Evolutionary conservation across 2,329 filamentous ascomycete species (phyloP), one percentile per base, ranked within the genome.

Genomic region (Cytospora chrysosperma): DNA sequence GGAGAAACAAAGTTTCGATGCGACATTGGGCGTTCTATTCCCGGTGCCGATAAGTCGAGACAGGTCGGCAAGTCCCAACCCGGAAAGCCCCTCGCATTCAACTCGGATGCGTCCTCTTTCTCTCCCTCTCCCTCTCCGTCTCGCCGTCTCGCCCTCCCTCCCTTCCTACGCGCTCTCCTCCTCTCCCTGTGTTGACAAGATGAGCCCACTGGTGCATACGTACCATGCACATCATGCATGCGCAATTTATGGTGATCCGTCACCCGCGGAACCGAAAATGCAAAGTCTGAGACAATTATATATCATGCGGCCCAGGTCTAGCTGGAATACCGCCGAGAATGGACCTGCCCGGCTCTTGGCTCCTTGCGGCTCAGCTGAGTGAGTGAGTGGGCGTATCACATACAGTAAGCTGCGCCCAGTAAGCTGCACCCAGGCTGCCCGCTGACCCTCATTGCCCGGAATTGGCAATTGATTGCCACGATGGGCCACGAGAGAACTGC

Each of bases 311-410:
- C 30, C 56, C n/a, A 24, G n/a, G 19, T 32, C 32, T 52, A 27
- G 43, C 15, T 43, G 57, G 30, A 53, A 59, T 59, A 47, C 57
- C 57, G 32, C 57, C 49, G 57, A 59, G 49, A 59, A 51, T 59
- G 43, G 40, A 43, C 50, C 40, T 27, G 27, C 51, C 34, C 37
- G 37, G 51, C 43, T 34, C 53, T 54, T 60, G 58, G 58, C 53
- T 21, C 27, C 30, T 53, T 53, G 32, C 32, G 49, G 57, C 43
- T 52, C 57, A 43, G 57, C 57, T 59, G 30, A 30, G n/a, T n/a
- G n/a, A n/a, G n/a, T n/a, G n/a, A 32, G 30, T 32, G 30, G 30
- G 30, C 30, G 30, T 10, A 32, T 32, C 30, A 32, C 30, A 32
- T 7, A 8, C 8, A 37, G 10, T 7, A 37, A 37, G 34, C 34